phyloP scores from a whole-genome alignment of 1,139 yeast species.

The Pichia norvegensis region DNA sequence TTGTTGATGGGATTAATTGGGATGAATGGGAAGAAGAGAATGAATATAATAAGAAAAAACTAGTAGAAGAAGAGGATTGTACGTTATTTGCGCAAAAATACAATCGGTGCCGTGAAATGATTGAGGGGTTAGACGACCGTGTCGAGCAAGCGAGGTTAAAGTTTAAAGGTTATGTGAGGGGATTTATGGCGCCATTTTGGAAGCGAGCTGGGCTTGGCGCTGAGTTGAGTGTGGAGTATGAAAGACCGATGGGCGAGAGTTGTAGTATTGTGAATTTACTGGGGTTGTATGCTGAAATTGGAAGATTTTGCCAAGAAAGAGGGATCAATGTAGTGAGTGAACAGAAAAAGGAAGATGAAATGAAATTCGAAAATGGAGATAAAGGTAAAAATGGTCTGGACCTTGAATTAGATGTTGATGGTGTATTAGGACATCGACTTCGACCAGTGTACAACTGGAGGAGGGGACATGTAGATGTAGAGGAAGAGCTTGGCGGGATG shows the following conservation, averaged over 20 bases:
- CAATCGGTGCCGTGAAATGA: slow-evolving; percentile 11
- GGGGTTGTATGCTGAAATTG: slow-evolving; percentile 14
- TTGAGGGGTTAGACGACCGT: slow-evolving; percentile 1
- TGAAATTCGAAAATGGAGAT: not conserved
- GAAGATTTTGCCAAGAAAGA: not conserved
- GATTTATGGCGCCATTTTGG: slow-evolving; percentile 13
- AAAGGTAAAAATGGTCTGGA: not conserved
- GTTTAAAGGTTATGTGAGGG: slow-evolving; percentile 20
- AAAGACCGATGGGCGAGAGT: slow-evolving; percentile 16
- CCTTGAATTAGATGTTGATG: not conserved
- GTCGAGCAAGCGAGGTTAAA: slow-evolving; percentile 14
- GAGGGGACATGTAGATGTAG: not conserved
- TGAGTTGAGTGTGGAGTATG: slow-evolving; percentile 15
- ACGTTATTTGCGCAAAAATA: slow-evolving; percentile 7
- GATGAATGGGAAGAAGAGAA: slow-evolving; percentile 13
- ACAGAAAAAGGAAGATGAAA: too few relatives aligned
- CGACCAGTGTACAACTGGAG: not conserved
- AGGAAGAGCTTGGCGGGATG: too few relatives aligned
- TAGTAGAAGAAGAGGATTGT: slow-evolving; percentile 5
- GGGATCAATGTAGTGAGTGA: too few relatives aligned
- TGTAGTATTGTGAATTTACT: slow-evolving; percentile 15
- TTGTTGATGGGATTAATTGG: slow-evolving; percentile 15
- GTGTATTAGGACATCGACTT: not conserved
- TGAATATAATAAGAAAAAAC: not conserved
- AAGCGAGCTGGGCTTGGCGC: slow-evolving; percentile 11